Conservation (phyloP, 2,329 filamentous ascomycete species). For the Cladosporium colombiae region DNA sequence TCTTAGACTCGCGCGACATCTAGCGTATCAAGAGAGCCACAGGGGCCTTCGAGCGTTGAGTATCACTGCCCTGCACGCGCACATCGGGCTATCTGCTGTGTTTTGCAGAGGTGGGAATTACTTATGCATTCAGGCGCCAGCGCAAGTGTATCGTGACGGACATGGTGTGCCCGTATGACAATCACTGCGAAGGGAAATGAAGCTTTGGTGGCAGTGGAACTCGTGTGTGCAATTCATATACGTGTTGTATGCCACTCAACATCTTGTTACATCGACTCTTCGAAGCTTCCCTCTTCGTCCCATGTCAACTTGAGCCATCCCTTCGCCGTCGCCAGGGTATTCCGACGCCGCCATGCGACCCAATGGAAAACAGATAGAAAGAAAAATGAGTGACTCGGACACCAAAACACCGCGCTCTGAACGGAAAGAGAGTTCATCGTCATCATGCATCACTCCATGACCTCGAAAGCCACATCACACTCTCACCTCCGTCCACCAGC, state of each 20-base stretch:
- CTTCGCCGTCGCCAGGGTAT: not conserved
- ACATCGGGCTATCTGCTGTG: no score
- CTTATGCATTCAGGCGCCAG: no score
- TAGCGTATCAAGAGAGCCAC: not conserved
- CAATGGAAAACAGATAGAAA: not conserved
- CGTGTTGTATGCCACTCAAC: not conserved
- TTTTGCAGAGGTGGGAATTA: no score
- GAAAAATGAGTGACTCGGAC: not conserved
- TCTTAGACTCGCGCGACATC: not conserved
- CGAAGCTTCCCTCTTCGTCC: not conserved
- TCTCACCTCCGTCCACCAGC: not conserved
- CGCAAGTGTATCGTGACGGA: no score
- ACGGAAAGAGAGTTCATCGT: not conserved
- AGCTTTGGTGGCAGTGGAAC: no score
- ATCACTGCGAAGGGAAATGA: no score
- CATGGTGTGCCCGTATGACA: no score
- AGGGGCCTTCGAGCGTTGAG: not conserved
- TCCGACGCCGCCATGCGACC: not conserved
- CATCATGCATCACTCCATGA: not conserved
- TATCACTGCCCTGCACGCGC: not conserved
- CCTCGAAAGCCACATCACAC: not conserved
- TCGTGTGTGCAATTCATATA: not conserved
- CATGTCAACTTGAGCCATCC: not conserved
- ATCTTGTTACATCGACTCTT: not conserved
- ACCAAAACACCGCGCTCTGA: not conserved